Base-by-base conservation (phyloP, 2,329 filamentous ascomycete species). In the Magnaporthiopsis incrustans region DNA sequence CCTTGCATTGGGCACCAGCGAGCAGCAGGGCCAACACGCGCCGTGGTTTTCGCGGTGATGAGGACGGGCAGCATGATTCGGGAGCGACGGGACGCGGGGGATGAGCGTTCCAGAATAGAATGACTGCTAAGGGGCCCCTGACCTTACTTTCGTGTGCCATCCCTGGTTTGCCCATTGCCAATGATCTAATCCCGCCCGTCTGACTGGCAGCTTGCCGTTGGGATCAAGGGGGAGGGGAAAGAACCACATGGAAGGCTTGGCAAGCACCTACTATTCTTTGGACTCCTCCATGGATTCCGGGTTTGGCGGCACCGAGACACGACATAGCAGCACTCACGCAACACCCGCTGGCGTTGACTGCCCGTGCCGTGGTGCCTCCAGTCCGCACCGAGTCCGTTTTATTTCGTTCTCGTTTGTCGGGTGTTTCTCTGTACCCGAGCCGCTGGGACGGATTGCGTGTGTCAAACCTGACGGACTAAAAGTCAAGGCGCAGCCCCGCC, bases 31-130 rank as follows among this genome's bases (percentile, higher is more conserved):
- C 44, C 44, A 53, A 53, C 44, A 22, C 2, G 44, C 44, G 22
- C 44, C 44, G n/a, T 14, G 44, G n/a, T 53, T 25, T 53, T 53
- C 44, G 44, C 44, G 22, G 44, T 53, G 22, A 53, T 38, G 30
- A n/a, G 30, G 30, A 30, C 30, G 30, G 1, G 30, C 58, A 60
- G 33, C 33, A 53, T 53, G 44, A 53, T 53, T 53, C 44, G 22
- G 44, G 44, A 53, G n/a, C 44, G 44, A 53, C 57, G 30, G 58
- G 15, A 60, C 58, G 63, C 63, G 63, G 63, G 59, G 63, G 63
- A 64, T 64, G 30, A 25, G 32, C 59, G 59, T 64, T 64, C 63
- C 63, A 64, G 63, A 64, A 64, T 53, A 53, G 18, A 53, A 53
- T 53, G 44, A 25, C 44, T 53, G n/a, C 44, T 6, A 6, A 53